These are phyloP conservation scores for Zoysia matrella DNA, from an alignment of 202 grass and related monocot genomes.

Conservation along the genomic window DNA sequence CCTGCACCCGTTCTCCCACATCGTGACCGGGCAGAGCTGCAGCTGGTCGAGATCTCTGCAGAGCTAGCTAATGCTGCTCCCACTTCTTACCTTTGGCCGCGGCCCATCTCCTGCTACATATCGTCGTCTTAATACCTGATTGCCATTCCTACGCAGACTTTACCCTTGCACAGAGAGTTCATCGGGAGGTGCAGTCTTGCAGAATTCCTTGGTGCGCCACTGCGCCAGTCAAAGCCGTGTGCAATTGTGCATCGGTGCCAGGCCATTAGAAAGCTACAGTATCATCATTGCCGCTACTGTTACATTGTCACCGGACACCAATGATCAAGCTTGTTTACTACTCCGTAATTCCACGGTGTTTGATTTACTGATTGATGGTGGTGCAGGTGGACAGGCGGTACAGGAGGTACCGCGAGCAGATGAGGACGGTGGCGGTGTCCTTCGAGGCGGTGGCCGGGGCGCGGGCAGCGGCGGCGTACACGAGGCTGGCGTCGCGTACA, in stretches of 20 bases:
- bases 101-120: conserved; percentile 21
- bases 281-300: not conserved
- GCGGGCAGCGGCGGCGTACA: conserved; percentile 68
- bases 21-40: conserved; percentile 15
- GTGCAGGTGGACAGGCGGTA: conserved; percentile 65
- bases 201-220: not conserved
- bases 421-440: conserved; percentile 56
- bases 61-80: not conserved
- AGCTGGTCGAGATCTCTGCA: not conserved
- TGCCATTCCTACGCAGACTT: conserved; percentile 42
- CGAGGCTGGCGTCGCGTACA: conserved; percentile 62
- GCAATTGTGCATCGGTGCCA: too few relatives aligned
- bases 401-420: conserved; percentile 84
- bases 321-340: not conserved
- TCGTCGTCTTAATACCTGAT: not conserved
- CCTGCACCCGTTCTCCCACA: not conserved
- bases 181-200: conserved; percentile 39
- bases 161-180: conserved; percentile 37
- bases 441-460: conserved; percentile 83
- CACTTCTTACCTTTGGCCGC: not conserved
- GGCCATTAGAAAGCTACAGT: conserved; percentile 8
- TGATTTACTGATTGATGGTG: not conserved
- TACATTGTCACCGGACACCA: not conserved
- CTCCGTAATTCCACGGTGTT: not conserved
- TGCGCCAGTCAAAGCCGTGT: conserved; percentile 18